Conservation (phyloP, 2,329 filamentous ascomycete species). For the Sporothrix protearum region DNA sequence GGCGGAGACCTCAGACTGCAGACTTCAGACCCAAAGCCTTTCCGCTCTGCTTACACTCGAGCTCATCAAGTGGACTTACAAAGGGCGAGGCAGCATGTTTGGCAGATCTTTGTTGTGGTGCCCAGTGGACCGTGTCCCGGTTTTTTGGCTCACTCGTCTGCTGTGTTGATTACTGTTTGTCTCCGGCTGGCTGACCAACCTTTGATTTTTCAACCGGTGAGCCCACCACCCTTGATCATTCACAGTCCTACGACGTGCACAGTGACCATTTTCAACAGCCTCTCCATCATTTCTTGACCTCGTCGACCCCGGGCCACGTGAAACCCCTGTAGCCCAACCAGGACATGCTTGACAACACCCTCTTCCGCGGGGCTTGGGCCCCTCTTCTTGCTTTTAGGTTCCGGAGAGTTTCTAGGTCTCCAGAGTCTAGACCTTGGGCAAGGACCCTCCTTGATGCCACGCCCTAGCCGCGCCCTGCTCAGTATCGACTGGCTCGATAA, state of each 20-base stretch:
- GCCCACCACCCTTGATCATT: no score
- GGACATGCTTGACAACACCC: conserved; percentile 11
- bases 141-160: background rate
- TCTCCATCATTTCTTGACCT: background rate
- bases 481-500: background rate
- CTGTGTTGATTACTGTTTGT: background rate
- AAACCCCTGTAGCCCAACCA: conserved; percentile 17
- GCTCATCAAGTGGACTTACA: background rate
- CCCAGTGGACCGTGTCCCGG: background rate
- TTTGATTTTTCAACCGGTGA: background rate
- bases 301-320: conserved; percentile 1
- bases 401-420: background rate
- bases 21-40: background rate
- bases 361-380: background rate
- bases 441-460: background rate
- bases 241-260: background rate
- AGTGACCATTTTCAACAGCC: background rate
- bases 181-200: background rate
- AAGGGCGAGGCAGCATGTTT: background rate
- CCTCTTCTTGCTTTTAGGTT: background rate
- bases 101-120: background rate
- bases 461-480: background rate
- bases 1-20: background rate
- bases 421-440: background rate
- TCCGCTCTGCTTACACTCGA: background rate